A percentile compares a stretch with the other conserved stretches of the same genome.
Evolutionary conservation across 495 filamentous ascomycete genomes (phyloP).

Genomic region (Penicillium alfredii): DNA sequence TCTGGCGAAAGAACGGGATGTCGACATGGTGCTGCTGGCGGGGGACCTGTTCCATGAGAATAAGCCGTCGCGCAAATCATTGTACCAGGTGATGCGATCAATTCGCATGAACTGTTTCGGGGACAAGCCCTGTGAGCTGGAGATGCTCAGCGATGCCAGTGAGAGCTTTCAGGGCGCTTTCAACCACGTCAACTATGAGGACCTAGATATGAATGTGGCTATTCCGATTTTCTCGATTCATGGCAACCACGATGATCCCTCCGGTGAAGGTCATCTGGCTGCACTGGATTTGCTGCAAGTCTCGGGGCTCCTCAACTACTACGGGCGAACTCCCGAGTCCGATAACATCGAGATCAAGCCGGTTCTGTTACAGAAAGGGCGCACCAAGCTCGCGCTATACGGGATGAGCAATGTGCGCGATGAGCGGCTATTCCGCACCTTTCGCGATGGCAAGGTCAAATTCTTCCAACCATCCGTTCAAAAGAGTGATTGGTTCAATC

Average conservation of each 20-base stretch:
- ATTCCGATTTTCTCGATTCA: conserved; percentile 98
- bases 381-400: conserved; percentile 90
- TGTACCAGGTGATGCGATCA: conserved; percentile 96
- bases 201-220: conserved; percentile 94
- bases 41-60: conserved; percentile 99
- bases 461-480: conserved; percentile 84
- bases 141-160: conserved; percentile 87
- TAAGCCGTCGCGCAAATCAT: conserved; percentile 88
- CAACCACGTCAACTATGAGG: conserved; percentile 94
- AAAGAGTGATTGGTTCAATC: conserved; percentile 89
- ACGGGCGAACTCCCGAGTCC: conserved; percentile 81
- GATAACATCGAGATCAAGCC: conserved; percentile 91
- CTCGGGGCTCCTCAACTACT: conserved; percentile 91
- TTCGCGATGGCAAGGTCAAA: conserved; percentile 85
- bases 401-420: conserved; percentile 96
- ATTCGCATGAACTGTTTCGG: conserved; percentile 90
- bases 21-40: conserved; percentile 92
- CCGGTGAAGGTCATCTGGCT: conserved; percentile 83
- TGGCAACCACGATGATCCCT: conserved; percentile 97
- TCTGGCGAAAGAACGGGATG: conserved; percentile 78
- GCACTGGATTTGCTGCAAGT: conserved; percentile 88
- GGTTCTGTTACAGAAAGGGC: conserved; percentile 86
- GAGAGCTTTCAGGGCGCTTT: conserved; percentile 82
- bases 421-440: conserved; percentile 88
- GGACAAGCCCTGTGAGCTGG: conserved; percentile 89